Evolutionary conservation across 1,284 basidiomycete genomes (phyloP).

Genomic region (Heterobasidion annosum): DNA sequence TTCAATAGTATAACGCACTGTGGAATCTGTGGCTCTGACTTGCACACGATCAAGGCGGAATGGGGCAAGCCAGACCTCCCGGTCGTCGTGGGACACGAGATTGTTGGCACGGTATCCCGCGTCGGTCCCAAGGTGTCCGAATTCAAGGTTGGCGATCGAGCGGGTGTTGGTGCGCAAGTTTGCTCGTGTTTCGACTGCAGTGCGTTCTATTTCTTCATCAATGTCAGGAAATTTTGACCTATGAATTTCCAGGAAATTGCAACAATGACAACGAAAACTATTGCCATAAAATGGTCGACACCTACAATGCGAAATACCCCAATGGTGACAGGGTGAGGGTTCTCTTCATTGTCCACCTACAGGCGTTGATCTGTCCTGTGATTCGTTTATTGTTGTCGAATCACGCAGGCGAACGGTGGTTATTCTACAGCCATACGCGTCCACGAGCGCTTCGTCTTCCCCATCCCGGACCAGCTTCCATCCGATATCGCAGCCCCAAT

Average conservation of each 20-base stretch:
- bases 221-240: not conserved
- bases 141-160: conserved; percentile 55
- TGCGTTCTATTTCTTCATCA: not conserved
- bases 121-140: conserved; percentile 45
- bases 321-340: conserved; percentile 24
- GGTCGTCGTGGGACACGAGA: conserved; percentile 48
- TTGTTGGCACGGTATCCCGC: conserved; percentile 46
- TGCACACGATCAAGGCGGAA: conserved; percentile 41
- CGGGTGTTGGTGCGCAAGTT: conserved; percentile 58
- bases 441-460: conserved; percentile 62
- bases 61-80: conserved; percentile 38
- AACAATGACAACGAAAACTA: conserved; percentile 48
- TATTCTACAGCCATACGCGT: conserved; percentile 61
- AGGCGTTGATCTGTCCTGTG: not conserved
- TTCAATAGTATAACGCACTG: conserved; percentile 23
- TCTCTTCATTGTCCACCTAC: not conserved
- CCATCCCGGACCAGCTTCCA: conserved; percentile 51
- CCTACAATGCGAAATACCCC: conserved; percentile 32
- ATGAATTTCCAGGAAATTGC: conserved; percentile 26
- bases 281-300: conserved; percentile 27
- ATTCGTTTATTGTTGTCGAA: not conserved
- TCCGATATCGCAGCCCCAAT: conserved; percentile 42
- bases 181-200: conserved; percentile 41
- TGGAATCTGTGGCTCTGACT: conserved; percentile 39
- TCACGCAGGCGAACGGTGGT: conserved; percentile 35